These are phyloP conservation scores for Nakaseomyces uthaithaninus DNA, from an alignment of 1,139 yeast genomes.

Conservation along the genomic window DNA sequence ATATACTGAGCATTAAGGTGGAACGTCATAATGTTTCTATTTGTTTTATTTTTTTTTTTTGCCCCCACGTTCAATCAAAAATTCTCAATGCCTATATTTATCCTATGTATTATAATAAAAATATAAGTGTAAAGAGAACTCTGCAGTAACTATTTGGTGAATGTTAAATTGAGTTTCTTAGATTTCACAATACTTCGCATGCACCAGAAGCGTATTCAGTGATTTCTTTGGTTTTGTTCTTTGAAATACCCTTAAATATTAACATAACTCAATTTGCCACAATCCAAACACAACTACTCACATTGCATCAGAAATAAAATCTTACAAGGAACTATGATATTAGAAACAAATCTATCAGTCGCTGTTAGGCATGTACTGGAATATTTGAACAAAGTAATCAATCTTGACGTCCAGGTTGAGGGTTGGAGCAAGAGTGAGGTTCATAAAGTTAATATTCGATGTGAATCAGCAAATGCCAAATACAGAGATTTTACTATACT, in stretches of 20 bases:
- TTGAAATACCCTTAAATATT: constrained; percentile 1
- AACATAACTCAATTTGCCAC: not conserved
- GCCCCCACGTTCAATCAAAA: too few relatives aligned
- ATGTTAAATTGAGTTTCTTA: too few relatives aligned
- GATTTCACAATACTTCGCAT: too few relatives aligned
- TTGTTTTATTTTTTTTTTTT: too few relatives aligned
- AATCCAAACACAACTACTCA: not conserved
- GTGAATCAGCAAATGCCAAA: not conserved
- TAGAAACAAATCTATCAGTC: not conserved
- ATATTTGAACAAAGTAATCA: not conserved
- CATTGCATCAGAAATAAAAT: not conserved
- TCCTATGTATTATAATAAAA: too few relatives aligned
- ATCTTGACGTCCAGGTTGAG: not conserved
- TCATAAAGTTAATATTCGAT: not conserved
- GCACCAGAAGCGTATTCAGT: too few relatives aligned
- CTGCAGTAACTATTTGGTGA: too few relatives aligned
- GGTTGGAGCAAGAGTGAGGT: constrained; percentile 2
- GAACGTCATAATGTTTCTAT: not conserved
- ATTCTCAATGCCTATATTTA: too few relatives aligned
- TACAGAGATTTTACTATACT: not conserved
- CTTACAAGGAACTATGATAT: too few relatives aligned
- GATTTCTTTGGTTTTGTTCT: too few relatives aligned
- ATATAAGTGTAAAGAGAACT: too few relatives aligned
- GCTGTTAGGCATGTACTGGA: constrained; percentile 1
- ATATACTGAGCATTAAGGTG: not conserved